Evolutionary conservation across 2,329 filamentous ascomycete species (phyloP).

Genomic region (Alternaria burnsii): DNA sequence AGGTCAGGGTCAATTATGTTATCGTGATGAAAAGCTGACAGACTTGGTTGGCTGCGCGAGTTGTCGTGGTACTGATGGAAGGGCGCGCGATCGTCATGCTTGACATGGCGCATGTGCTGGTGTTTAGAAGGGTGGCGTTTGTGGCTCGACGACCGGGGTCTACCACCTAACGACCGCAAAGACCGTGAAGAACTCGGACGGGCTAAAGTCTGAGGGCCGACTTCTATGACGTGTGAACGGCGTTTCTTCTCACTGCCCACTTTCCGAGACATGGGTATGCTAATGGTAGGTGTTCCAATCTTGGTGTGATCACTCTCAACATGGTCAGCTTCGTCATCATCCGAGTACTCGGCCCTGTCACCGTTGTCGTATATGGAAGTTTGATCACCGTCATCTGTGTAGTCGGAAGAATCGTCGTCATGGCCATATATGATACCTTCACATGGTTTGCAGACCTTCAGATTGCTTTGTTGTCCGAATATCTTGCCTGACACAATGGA

Average conservation of each 20-base stretch:
- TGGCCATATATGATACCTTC: constrained; percentile 89
- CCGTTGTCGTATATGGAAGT: constrained; percentile 61
- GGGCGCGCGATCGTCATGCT: constrained; percentile 83
- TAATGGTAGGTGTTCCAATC: constrained; percentile 67
- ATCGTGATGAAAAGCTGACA: constrained; percentile 96
- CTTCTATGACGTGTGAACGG: constrained; percentile 89
- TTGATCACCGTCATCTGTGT: constrained; percentile 80
- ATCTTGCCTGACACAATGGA: constrained; percentile 85
- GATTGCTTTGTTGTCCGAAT: constrained; percentile 84
- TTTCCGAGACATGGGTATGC: constrained; percentile 70
- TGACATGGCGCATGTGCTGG: constrained; percentile 80
- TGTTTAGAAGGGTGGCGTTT: constrained; percentile 88
- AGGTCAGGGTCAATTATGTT: constrained; percentile 98
- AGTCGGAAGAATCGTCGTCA: constrained; percentile 90
- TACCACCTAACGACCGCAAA: constrained; percentile 74
- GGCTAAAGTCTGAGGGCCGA: constrained; percentile 76
- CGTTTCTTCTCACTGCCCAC: constrained; percentile 79
- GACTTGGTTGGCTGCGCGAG: constrained; percentile 67
- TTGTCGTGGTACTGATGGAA: constrained; percentile 84
- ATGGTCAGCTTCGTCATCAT: constrained; percentile 36
- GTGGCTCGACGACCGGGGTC: constrained; percentile 80
- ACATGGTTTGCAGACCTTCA: constrained; percentile 93
- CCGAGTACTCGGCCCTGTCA: constrained; percentile 32
- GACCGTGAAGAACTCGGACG: constrained; percentile 95
- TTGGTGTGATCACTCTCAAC: constrained; percentile 52